phyloP scores from a whole-genome alignment of 129 eudicot species.

The Rutidosis leptorrhynchoides region DNA sequence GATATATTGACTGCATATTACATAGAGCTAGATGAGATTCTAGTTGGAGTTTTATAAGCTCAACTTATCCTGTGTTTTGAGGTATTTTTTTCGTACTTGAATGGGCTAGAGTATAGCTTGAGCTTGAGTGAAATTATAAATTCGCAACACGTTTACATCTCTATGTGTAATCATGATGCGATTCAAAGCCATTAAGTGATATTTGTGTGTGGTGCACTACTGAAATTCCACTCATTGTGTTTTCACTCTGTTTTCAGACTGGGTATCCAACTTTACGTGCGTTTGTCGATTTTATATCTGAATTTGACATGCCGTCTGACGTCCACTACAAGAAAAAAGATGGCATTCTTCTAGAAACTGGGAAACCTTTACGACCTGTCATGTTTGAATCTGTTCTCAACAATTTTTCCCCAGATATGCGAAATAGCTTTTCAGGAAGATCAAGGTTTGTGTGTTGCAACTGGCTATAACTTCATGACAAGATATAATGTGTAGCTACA shows the following conservation, averaged over 20 bases:
- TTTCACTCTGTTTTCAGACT: conserved; percentile 34
- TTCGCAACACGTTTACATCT: not conserved
- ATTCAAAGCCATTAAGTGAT: conserved; percentile 6
- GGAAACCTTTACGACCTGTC: conserved; percentile 54
- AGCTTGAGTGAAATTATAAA: not conserved
- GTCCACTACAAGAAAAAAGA: conserved; percentile 41
- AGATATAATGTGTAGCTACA: not conserved
- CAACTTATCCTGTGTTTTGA: not conserved
- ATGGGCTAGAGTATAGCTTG: not conserved
- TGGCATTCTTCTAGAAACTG: conserved; percentile 37
- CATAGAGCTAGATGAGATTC: not conserved
- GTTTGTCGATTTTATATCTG: conserved; percentile 58
- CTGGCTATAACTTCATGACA: not conserved
- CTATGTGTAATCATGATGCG: conserved; percentile 3
- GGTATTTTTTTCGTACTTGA: not conserved
- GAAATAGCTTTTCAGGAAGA: conserved; percentile 61
- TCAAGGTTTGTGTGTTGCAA: conserved; percentile 50
- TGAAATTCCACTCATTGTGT: conserved; percentile 12
- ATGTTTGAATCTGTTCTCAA: conserved; percentile 73
- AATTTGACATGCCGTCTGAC: conserved; percentile 44
- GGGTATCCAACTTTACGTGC: conserved; percentile 68
- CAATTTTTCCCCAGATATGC: conserved; percentile 71
- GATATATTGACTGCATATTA: not conserved
- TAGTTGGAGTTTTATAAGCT: not conserved
- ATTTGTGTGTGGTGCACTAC: conserved; percentile 13